These are phyloP conservation scores for Chlamydomonas reinhardtii DNA, from an alignment of 163 green algal genomes.

Conservation along the genomic window DNA sequence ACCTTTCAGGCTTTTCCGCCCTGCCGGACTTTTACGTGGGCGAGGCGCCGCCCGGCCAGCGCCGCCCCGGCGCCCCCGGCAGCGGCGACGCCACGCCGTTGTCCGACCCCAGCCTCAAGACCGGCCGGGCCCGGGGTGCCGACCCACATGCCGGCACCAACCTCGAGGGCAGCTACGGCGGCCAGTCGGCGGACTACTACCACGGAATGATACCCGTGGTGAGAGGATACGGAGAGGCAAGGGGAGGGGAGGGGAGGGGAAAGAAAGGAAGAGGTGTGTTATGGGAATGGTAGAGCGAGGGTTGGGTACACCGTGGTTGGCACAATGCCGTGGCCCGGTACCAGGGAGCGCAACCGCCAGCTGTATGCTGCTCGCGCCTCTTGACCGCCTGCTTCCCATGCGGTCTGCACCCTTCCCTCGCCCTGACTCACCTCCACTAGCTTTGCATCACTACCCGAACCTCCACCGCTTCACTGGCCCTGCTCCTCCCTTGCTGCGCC, in stretches of 20 bases:
- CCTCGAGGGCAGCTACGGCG: background rate
- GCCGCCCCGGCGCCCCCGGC: background rate
- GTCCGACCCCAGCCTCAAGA: background rate
- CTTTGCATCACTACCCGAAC: background rate
- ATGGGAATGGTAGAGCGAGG: too few relatives aligned
- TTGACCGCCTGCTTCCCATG: too few relatives aligned
- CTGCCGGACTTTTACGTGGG: conserved; percentile 30
- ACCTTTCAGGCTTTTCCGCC: background rate
- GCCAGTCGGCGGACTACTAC: conserved; percentile 16
- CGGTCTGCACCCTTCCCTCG: too few relatives aligned
- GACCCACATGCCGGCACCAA: conserved; percentile 13
- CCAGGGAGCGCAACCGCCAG: too few relatives aligned
- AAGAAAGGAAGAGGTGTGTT: too few relatives aligned
- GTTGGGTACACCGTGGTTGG: too few relatives aligned
- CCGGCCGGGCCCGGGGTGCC: background rate
- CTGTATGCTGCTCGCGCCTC: too few relatives aligned
- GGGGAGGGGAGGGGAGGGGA: too few relatives aligned
- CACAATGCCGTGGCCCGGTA: too few relatives aligned
- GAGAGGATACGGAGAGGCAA: background rate
- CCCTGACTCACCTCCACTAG: background rate
- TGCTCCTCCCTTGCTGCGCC: too few relatives aligned
- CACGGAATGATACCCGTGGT: conserved; percentile 15
- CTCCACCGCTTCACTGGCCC: too few relatives aligned
- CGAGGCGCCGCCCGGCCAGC: background rate
- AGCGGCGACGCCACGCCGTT: conserved; percentile 1